Evolutionary conservation across 345 rosid species (phyloP), one percentile per base, ranked within the genome.

Genomic region (Eutrema yunnanense): DNA sequence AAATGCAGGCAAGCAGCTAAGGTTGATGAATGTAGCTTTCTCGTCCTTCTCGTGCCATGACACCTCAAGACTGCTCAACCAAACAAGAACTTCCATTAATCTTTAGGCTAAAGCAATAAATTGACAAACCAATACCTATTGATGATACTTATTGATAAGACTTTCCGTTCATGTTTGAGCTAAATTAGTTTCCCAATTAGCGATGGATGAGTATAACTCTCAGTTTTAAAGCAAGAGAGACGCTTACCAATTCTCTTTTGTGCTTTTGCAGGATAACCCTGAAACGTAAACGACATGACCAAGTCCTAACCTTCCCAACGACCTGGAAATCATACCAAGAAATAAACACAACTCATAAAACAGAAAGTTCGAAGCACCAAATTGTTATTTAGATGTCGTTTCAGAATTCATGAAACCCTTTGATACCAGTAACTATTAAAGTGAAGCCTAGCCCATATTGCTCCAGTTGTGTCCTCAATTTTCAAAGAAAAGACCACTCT

Each of bases 1-100:
- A 80, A 95, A 78, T 54, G 98, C 97, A 14, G 98, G 91, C 78
- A 95, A 78, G 76, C 84, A 83, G 80, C 99, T 88, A 54, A 92
- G 82, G 81, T 88, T 92, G 78, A 90, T 73, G 29, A 90, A 73
- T 61, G 84, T 79, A 60, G 97, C 86, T 82, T 85, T 83, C 54
- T 26, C 73, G 51, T 83, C 84, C 69, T 73, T 82, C 81, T 90
- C 92, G 72, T 74, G 66, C 99, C 99, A 92, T 46, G 72, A 59
- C 22, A 92, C 72, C 81, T 86, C 92, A 44, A 88, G 84, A 74
- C 99, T 95, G 85, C 74, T 67, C 65, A 71, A 73, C 65, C 69
- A 75, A 62, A 64, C 40, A 48, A 54, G 9, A 14, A 13, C 6
- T 42, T 42, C 26, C 19, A 19, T 58, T 41, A 32, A 8, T 69